Conservation (phyloP, 495 filamentous ascomycete species). For the Hypoxylon perforatum region DNA sequence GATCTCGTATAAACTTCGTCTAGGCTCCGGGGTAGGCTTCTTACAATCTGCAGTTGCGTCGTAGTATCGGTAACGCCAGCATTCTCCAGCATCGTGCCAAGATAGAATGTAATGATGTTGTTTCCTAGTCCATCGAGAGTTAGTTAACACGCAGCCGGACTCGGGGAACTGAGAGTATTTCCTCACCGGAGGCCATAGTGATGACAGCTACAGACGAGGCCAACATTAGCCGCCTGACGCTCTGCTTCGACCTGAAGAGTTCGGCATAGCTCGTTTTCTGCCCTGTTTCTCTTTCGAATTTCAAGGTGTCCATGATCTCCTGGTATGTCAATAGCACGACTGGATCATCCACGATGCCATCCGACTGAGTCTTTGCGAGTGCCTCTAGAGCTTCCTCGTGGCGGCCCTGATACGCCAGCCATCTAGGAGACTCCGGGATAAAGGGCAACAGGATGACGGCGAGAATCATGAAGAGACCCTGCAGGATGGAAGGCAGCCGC, state of each 20-base stretch:
- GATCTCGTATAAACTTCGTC: slow-evolving; percentile 1
- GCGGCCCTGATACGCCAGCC: slow-evolving; percentile 60
- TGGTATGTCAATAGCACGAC: slow-evolving; percentile 47
- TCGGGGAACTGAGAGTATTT: slow-evolving; percentile 49
- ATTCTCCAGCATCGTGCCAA: slow-evolving; percentile 49
- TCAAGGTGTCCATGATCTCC: slow-evolving; percentile 45
- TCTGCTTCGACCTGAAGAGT: slow-evolving; percentile 13
- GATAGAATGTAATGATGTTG: slow-evolving; percentile 61
- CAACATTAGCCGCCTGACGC: slow-evolving; percentile 34
- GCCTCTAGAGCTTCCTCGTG: slow-evolving; percentile 57
- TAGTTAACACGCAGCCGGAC: not conserved
- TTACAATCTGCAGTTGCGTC: slow-evolving; percentile 32
- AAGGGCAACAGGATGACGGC: slow-evolving; percentile 51
- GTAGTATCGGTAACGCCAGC: slow-evolving; percentile 34
- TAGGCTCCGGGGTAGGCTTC: not conserved
- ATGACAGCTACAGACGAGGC: slow-evolving; percentile 41
- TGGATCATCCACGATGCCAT: slow-evolving; percentile 48
- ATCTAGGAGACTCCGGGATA: slow-evolving; percentile 60
- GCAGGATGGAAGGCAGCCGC: slow-evolving; percentile 58
- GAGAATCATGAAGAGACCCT: slow-evolving; percentile 47
- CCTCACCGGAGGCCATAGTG: slow-evolving; percentile 26
- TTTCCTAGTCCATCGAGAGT: slow-evolving; percentile 53
- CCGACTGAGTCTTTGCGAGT: slow-evolving; percentile 49
- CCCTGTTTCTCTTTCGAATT: not conserved
- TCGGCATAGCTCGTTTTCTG: slow-evolving; percentile 6